phyloP scores from a whole-genome alignment of 1,139 yeast genomes.

The Eremothecium sinecaudum region DNA sequence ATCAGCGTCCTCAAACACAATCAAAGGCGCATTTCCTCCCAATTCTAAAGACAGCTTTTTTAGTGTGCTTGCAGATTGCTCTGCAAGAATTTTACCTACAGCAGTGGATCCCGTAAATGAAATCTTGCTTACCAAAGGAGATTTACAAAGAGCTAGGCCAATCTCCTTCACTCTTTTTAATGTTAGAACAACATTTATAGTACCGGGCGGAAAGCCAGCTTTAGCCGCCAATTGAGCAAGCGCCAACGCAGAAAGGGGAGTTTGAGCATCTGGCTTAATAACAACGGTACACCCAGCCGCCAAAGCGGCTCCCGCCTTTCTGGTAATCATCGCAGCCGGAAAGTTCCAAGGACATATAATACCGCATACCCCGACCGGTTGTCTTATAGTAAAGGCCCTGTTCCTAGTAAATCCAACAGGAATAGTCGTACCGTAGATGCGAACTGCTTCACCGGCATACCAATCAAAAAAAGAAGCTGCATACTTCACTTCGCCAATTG shows the following conservation, averaged over 20 bases:
- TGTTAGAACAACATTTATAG: constrained; percentile 43
- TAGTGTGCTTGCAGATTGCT: constrained; percentile 43
- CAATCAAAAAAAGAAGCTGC: constrained; percentile 51
- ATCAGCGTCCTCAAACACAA: constrained; percentile 66
- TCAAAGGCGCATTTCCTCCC: constrained; percentile 82
- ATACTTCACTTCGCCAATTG: constrained; percentile 48
- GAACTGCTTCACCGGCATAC: constrained; percentile 74
- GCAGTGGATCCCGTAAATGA: constrained; percentile 58
- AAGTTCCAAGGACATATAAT: constrained; percentile 86
- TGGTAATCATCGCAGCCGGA: constrained; percentile 69
- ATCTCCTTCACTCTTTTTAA: constrained; percentile 50
- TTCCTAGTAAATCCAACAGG: constrained; percentile 48
- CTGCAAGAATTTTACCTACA: constrained; percentile 48
- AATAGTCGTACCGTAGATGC: constrained; percentile 54
- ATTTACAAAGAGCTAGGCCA: constrained; percentile 46
- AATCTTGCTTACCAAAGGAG: constrained; percentile 44
- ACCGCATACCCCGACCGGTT: constrained; percentile 69
- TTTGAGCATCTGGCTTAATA: constrained; percentile 50
- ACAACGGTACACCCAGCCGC: constrained; percentile 69
- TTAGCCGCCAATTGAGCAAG: constrained; percentile 44
- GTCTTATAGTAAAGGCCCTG: constrained; percentile 44
- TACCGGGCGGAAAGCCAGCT: constrained; percentile 57
- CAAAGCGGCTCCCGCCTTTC: constrained; percentile 77
- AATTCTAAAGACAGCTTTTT: constrained; percentile 69
- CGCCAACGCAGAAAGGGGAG: constrained; percentile 51